Evolutionary conservation across 495 filamentous ascomycete genomes (phyloP), one percentile per base, ranked within the genome.

Genomic region (Tuber melanosporum): DNA sequence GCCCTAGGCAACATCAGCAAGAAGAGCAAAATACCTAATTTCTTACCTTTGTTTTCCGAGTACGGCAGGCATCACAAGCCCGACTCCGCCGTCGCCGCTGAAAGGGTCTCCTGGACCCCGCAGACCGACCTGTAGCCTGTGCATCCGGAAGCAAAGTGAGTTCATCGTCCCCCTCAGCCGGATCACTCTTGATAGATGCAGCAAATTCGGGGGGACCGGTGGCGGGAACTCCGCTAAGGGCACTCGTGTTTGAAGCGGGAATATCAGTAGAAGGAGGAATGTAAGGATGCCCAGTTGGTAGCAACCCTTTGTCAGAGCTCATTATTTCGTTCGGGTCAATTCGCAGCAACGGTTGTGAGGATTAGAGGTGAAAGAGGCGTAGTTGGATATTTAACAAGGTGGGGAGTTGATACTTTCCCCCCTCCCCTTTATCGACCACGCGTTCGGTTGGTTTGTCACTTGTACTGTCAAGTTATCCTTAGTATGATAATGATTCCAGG

Each of bases 1-100:
- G 44, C 22, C 20, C n/a, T n/a, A 62, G 71, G n/a, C 17, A 44
- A 26, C 32, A 17, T 9, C 10, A 75, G 41, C 15, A 45, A 42
- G 52, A 73, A n/a, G 32, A 9, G 72, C 80, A 66, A 66, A 17
- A 2, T 10, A 17, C 3, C 15, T 19, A 66, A 66, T 44, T 44
- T 44, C 76, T 62, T 47, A 83, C 82, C 74, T 83, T 83, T 22
- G 82, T 83, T 49, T 83, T 83, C 70, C 82, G 74, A 43, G 82
- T 80, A 17, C 82, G 72, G 69, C 82, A 83, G 46, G 82, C 82
- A 74, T 83, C 82, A 66, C 82, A 83, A 36, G 82, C 82, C 62
- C 82, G 81, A 75, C 82, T 83, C 36, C 82, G 77, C 44, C 82
- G 76, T 32, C 82, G 75, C 72, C 82, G 76, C 49, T 83, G 82